Conservation (phyloP, 23 red algal species). For the Gracilaria vermiculophylla region DNA sequence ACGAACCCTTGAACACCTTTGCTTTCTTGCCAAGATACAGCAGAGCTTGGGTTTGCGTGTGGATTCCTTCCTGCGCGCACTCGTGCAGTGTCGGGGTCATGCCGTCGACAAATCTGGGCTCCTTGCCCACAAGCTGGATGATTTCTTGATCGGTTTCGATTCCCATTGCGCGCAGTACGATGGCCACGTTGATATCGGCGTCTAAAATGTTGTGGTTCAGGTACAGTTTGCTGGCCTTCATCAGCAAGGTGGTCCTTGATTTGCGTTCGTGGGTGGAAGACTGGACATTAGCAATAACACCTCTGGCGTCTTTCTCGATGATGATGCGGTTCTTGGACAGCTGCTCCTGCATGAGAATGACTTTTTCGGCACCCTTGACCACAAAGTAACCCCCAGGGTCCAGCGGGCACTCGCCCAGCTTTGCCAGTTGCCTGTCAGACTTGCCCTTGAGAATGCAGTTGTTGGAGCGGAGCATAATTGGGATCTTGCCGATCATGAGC, state of each 20-base stretch:
- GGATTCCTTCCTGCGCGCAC: conserved; percentile 63
- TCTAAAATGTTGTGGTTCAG: conserved; percentile 91
- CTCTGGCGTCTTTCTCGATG: conserved; percentile 88
- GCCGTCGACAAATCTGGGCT: conserved; percentile 61
- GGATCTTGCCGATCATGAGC: conserved; percentile 80
- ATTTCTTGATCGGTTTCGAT: conserved; percentile 85
- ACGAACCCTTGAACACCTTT: conserved; percentile 28
- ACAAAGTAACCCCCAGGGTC: conserved; percentile 99
- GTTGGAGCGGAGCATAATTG: conserved; percentile 91
- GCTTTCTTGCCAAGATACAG: conserved; percentile 65
- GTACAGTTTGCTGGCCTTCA: conserved; percentile 77
- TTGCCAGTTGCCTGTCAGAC: conserved; percentile 73
- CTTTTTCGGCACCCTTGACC: conserved; percentile 89
- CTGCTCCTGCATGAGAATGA: conserved; percentile 99
- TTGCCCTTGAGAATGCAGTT: conserved; percentile 73
- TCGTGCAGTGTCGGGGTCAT: conserved; percentile 72
- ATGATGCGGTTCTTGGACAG: conserved; percentile 98
- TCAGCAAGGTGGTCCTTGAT: conserved; percentile 75
- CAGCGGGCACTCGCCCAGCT: conserved; percentile 89
- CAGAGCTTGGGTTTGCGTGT: conserved; percentile 60
- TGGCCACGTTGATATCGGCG: conserved; percentile 84
- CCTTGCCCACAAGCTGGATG: conserved; percentile 82
- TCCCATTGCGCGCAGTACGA: conserved; percentile 90
- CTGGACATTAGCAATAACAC: conserved; percentile 80
- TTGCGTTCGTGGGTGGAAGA: conserved; percentile 91